These are phyloP conservation scores for Nicotiana undulata DNA, from an alignment of 257 asterid genomes.

Conservation along the genomic window DNA sequence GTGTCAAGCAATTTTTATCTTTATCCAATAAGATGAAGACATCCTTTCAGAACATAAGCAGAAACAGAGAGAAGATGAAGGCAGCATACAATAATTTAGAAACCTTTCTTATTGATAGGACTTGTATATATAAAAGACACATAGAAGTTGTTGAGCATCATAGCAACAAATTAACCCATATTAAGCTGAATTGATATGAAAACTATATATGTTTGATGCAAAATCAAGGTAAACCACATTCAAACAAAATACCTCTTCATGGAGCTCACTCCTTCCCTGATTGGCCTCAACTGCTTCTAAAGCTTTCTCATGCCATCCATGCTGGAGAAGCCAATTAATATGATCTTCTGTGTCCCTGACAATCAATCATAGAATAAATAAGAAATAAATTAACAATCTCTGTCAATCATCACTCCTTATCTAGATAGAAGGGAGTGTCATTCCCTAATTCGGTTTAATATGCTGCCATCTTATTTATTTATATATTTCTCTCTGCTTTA, in stretches of 20 bases:
- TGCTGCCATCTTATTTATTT: background rate
- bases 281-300: conserved; percentile 98
- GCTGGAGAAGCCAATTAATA: conserved; percentile 97
- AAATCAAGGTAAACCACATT: background rate
- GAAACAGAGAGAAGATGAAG: background rate
- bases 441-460: background rate
- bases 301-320: conserved; percentile 92
- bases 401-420: background rate
- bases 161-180: background rate
- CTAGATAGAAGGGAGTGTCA: background rate
- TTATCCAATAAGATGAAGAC: background rate
- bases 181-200: background rate
- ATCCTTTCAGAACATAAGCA: background rate
- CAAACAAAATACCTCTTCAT: conserved; percentile 67
- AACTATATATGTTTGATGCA: background rate
- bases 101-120: background rate
- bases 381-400: background rate
- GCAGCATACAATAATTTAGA: background rate
- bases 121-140: background rate
- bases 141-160: background rate
- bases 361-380: conserved; percentile 16
- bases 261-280: conserved; percentile 88
- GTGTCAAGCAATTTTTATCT: background rate
- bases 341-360: conserved; percentile 98
- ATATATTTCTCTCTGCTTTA: background rate